Conservation (phyloP, 768 basidiomycete species). For the Amanita pseudoporphyria region DNA sequence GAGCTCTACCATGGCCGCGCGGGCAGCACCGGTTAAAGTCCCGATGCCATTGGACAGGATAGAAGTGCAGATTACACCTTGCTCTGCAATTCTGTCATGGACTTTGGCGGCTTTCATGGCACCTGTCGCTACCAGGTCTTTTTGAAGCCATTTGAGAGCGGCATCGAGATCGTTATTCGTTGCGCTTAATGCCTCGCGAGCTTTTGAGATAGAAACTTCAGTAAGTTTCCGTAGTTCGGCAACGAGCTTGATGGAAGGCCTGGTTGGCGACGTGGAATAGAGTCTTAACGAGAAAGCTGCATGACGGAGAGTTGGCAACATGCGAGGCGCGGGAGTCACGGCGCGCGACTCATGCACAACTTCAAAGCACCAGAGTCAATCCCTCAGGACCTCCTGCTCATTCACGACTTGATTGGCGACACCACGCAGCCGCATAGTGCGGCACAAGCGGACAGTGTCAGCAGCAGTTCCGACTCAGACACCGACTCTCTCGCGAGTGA, state of each 20-base stretch:
- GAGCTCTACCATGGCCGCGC: constrained; percentile 84
- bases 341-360: constrained; percentile 10
- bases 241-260: constrained; percentile 67
- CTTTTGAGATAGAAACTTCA: constrained; percentile 79
- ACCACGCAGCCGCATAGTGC: constrained; percentile 8
- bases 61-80: constrained; percentile 76
- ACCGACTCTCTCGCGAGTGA: constrained; percentile 46
- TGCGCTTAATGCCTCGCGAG: constrained; percentile 75
- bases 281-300: constrained; percentile 17
- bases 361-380: constrained; percentile 57
- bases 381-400: constrained; percentile 69
- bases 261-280: constrained; percentile 46
- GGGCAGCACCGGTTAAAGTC: constrained; percentile 36
- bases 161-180: constrained; percentile 63
- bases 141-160: constrained; percentile 75
- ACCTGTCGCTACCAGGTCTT: constrained; percentile 62
- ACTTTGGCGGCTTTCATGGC: constrained; percentile 80
- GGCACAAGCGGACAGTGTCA: constrained; percentile 33
- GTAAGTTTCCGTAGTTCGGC: constrained; percentile 77
- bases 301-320: constrained; percentile 10
- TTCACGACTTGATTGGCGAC: constrained; percentile 51
- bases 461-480: constrained; percentile 30
- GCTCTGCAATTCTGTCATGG: constrained; percentile 57
- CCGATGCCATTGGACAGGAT: constrained; percentile 57
- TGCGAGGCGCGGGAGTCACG: not conserved